Conservation (phyloP, 768 basidiomycete genomes). For the Pluteus cervinus region DNA sequence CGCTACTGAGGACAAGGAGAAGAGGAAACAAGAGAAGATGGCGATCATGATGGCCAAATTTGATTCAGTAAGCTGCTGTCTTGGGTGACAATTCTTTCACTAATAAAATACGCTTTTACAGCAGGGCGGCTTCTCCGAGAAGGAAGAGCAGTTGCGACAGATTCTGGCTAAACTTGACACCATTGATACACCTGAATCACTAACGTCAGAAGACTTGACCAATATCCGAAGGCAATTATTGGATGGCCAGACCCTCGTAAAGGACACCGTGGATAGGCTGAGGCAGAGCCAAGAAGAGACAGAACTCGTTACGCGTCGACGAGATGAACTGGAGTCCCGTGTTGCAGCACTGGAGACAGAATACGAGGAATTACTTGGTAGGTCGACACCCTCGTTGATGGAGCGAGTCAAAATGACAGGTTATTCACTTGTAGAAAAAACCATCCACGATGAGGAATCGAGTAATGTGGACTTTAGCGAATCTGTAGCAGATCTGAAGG, state of each 20-base stretch:
- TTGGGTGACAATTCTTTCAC: constrained; percentile 3
- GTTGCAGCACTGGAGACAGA: constrained; percentile 81
- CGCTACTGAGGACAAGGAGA: constrained; percentile 95
- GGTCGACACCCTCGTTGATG: constrained; percentile 25
- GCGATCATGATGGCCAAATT: constrained; percentile 99
- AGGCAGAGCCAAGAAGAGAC: constrained; percentile 90
- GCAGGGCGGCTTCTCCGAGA: constrained; percentile 95
- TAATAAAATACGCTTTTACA: constrained; percentile 20
- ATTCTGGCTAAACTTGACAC: constrained; percentile 80
- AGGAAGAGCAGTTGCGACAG: constrained; percentile 87
- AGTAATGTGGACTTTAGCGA: constrained; percentile 79
- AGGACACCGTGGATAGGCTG: constrained; percentile 87
- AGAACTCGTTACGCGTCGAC: constrained; percentile 73
- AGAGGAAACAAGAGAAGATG: constrained; percentile 99
- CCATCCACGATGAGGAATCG: constrained; percentile 82
- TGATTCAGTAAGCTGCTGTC: constrained; percentile 63
- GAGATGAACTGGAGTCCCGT: constrained; percentile 84
- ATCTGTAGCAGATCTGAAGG: constrained; percentile 91
- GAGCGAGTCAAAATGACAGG: too few relatives aligned
- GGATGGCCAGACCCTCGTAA: constrained; percentile 79
- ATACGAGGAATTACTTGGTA: constrained; percentile 95
- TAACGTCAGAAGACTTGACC: constrained; percentile 74
- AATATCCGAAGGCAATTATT: constrained; percentile 82
- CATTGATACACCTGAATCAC: constrained; percentile 60
- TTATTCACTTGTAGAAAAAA: constrained; percentile 61